phyloP scores from a whole-genome alignment of 257 asterid species.

The Hygrophila difformis region DNA sequence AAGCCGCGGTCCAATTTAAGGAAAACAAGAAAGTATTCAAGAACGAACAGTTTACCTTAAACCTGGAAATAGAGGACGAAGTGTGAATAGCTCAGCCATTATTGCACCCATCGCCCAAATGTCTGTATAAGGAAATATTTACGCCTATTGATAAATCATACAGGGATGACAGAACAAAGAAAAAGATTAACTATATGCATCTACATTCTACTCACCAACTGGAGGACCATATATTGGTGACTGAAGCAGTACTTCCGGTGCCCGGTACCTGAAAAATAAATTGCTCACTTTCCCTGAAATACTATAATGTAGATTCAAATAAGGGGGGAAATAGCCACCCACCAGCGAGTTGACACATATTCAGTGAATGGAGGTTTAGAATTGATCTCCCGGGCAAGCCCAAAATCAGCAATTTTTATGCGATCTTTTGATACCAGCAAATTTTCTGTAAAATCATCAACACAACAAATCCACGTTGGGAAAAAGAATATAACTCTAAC shows the following conservation, averaged over 20 bases:
- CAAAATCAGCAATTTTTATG: constrained; percentile 62
- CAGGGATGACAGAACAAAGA: not conserved
- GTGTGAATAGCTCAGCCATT: constrained; percentile 60
- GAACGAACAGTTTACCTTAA: constrained; percentile 29
- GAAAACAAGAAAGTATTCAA: not conserved
- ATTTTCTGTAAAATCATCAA: constrained; percentile 24
- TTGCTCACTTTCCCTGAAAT: not conserved
- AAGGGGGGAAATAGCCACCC: constrained; percentile 13
- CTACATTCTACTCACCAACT: constrained; percentile 67
- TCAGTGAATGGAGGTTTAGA: constrained; percentile 60
- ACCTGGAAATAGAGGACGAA: constrained; percentile 66
- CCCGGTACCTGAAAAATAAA: constrained; percentile 71
- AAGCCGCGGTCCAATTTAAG: not conserved
- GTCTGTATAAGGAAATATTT: constrained; percentile 23
- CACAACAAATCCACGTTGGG: not conserved
- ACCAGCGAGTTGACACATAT: constrained; percentile 74
- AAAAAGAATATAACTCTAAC: too few relatives aligned
- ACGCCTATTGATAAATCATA: not conserved
- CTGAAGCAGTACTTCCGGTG: constrained; percentile 94
- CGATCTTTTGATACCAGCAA: constrained; percentile 47
- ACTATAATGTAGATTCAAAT: not conserved
- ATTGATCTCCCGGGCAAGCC: constrained; percentile 60
- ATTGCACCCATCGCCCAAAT: constrained; percentile 92
- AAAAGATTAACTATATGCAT: not conserved
- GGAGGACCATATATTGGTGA: constrained; percentile 78